phyloP scores from a whole-genome alignment of 108 stramenopile species.

The Mayamaea pseudoterrestris region DNA sequence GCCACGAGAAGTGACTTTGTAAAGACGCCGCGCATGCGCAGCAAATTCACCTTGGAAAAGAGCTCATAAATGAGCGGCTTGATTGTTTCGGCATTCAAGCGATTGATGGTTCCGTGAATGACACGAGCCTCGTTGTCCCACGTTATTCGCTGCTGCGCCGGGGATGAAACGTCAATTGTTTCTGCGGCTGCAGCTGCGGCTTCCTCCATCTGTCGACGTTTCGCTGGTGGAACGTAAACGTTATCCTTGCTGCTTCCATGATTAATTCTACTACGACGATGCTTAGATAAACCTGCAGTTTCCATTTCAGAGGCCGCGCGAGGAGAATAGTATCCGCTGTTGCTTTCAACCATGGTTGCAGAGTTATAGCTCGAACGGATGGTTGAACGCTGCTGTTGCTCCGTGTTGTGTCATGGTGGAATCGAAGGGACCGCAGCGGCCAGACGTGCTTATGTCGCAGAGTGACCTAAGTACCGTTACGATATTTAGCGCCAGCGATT shows the following conservation, averaged over 20 bases:
- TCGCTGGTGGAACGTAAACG: constrained; percentile 48
- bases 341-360: background rate
- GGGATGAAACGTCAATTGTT: background rate
- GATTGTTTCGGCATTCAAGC: constrained; percentile 83
- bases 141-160: constrained; percentile 45
- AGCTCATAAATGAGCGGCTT: constrained; percentile 86
- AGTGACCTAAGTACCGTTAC: too few species aligned
- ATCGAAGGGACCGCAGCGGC: too few species aligned
- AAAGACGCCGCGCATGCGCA: constrained; percentile 89
- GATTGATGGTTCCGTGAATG: constrained; percentile 97
- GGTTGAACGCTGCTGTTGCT: background rate
- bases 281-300: background rate
- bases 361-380: background rate
- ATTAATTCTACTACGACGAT: background rate
- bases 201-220: constrained; percentile 35
- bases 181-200: constrained; percentile 14
- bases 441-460: too few species aligned
- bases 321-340: background rate
- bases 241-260: constrained; percentile 1
- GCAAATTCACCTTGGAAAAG: constrained; percentile 82
- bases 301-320: background rate
- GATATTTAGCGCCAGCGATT: too few species aligned
- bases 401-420: too few species aligned
- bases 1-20: constrained; percentile 78
- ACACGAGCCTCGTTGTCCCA: constrained; percentile 88